Evolutionary conservation across 257 asterid species (phyloP).

Genomic region (Mentha longifolia): DNA sequence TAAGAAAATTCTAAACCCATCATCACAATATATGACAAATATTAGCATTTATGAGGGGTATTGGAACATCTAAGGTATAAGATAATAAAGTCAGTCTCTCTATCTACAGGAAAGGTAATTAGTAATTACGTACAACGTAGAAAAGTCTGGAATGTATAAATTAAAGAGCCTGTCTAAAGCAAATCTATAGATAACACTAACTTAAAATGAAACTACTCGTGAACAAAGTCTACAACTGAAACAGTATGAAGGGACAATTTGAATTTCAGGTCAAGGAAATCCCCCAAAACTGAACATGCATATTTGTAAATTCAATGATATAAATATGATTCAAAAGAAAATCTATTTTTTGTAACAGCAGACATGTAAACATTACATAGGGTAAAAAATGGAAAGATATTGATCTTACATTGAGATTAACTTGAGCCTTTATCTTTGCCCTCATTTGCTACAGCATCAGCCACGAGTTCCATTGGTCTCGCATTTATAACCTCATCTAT

Average conservation of each 20-base stretch:
- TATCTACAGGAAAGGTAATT: background rate
- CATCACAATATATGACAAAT: background rate
- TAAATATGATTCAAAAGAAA: conserved; percentile 1
- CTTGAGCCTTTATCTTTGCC: conserved; percentile 61
- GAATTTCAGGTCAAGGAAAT: conserved; percentile 5
- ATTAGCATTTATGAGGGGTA: conserved; percentile 15
- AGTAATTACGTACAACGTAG: background rate
- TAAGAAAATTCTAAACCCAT: background rate
- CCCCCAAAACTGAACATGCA: conserved; percentile 17
- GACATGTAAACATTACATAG: background rate
- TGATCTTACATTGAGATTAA: conserved; percentile 49
- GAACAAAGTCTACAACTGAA: conserved; percentile 2
- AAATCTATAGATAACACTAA: background rate
- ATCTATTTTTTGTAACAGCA: background rate
- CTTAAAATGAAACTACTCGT: conserved; percentile 6
- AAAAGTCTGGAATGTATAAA: background rate
- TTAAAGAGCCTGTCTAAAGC: conserved; percentile 13
- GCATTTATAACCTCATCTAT: conserved; percentile 87
- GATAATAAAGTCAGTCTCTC: background rate
- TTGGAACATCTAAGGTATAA: background rate
- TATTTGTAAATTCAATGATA: conserved; percentile 8
- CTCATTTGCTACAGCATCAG: conserved; percentile 69
- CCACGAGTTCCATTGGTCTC: conserved; percentile 72
- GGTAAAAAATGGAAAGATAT: conserved; percentile 5
- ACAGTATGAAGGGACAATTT: background rate